Conservation (phyloP, 768 basidiomycete genomes). For the Russula foetens region DNA sequence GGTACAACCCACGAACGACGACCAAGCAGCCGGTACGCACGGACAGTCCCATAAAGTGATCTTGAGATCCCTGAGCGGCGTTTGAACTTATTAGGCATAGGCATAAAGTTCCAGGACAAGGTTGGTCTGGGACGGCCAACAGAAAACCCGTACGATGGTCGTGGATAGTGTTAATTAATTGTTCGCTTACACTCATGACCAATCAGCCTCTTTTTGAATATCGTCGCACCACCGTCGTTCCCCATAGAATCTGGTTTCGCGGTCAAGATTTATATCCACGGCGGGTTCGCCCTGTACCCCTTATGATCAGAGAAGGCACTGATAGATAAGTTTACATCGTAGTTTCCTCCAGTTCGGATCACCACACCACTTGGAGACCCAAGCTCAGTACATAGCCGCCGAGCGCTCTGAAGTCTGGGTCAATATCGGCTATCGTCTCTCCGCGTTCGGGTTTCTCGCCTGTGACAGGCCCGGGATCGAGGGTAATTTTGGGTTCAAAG, state of each 20-base stretch:
- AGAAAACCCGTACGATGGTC: constrained; percentile 51
- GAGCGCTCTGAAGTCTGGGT: constrained; percentile 65
- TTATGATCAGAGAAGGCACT: neutral
- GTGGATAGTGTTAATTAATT: too few species aligned
- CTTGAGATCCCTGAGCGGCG: neutral
- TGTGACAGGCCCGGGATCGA: constrained; percentile 49
- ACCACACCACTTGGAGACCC: constrained; percentile 50
- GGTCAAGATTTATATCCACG: constrained; percentile 71
- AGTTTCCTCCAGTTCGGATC: constrained; percentile 78
- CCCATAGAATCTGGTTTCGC: constrained; percentile 41
- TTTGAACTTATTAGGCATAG: constrained; percentile 32
- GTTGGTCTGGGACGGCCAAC: constrained; percentile 60
- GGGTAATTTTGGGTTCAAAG: constrained; percentile 82
- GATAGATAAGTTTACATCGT: neutral
- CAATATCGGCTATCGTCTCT: constrained; percentile 69
- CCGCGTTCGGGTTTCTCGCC: constrained; percentile 70
- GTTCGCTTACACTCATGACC: neutral
- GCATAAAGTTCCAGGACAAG: constrained; percentile 43
- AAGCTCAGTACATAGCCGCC: constrained; percentile 60
- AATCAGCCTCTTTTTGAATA: constrained; percentile 54
- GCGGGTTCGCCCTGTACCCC: constrained; percentile 40
- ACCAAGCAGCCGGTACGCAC: constrained; percentile 44
- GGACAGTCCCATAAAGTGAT: neutral
- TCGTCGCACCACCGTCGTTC: constrained; percentile 49
- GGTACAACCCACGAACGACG: constrained; percentile 56